Percentiles rank a stretch among this genome's conserved stretches.
Evolutionary conservation across 257 asterid species (phyloP).

Genomic region (Capsicum chinense): DNA sequence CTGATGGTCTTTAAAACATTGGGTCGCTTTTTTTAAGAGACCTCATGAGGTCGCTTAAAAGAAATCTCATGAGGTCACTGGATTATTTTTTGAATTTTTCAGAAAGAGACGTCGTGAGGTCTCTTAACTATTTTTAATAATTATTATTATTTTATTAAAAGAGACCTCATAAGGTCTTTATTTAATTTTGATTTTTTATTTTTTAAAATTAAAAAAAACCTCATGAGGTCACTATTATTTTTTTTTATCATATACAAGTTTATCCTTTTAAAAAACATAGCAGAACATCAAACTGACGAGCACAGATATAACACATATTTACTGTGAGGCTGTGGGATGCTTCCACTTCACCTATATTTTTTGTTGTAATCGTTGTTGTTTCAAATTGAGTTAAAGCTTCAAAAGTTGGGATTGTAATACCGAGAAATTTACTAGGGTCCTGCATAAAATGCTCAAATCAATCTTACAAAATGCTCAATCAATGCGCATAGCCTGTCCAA

Average conservation of each 20-base stretch:
- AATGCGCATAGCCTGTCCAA: not conserved
- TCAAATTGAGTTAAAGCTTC: constrained; percentile 95
- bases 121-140: too few species aligned
- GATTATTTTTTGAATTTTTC: too few species aligned
- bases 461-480: constrained; percentile 11
- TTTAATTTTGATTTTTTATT: too few species aligned
- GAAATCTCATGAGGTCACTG: too few species aligned
- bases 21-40: too few species aligned
- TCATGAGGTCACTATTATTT: too few species aligned
- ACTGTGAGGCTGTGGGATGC: constrained; percentile 99
- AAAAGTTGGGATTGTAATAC: constrained; percentile 78
- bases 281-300: constrained; percentile 14
- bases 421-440: constrained; percentile 88
- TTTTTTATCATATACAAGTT: not conserved
- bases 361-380: constrained; percentile 80
- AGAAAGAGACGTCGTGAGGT: too few species aligned
- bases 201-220: too few species aligned
- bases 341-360: constrained; percentile 87
- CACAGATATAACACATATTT: constrained; percentile 25
- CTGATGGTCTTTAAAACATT: too few species aligned
- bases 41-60: too few species aligned
- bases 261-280: not conserved
- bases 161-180: too few species aligned
- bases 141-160: too few species aligned
- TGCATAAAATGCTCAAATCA: constrained; percentile 38